Evolutionary conservation across 176 grass and related monocot genomes (phyloP), one percentile per base, ranked within the genome.

Genomic region (Alopecurus myosuroides): DNA sequence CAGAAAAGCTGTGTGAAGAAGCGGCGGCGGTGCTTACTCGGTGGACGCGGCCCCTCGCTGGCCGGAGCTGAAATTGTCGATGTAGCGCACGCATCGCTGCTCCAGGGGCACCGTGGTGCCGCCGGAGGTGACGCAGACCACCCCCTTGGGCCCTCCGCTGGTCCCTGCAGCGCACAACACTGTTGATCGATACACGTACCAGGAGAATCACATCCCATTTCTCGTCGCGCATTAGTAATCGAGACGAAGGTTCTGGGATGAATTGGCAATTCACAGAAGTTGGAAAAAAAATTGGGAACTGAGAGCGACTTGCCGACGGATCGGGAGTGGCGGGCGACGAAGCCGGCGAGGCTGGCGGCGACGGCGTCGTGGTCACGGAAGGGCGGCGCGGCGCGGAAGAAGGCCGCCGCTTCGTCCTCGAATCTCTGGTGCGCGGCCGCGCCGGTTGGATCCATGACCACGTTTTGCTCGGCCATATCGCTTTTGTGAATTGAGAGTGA

Each of bases 81-180:
- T 95, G 79, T 93, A 98, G 7, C 92, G 90, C 49, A 98, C 95
- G 71, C 95, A 98, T 25, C 95, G 82, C 70, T 95, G 92, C 90
- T 98, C 92, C 56, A 98, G 85, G 10, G 95, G 95, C 78, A 98
- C 93, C 34, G 95, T 98, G 9, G 95, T 98, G 55, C 95, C 95
- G 64, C 95, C 95, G 60, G 91, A 98, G 74, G 92, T 98, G 76
- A 98, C 60, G 51, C 95, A 98, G 17, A 95, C 87, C 57, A 98
- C 79, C 51, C 92, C 85, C 3, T 10, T 41, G 44, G 70, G 69
- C 33, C 68, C 25, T 44, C 34, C 77, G 20, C 87, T 12, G 67
- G 34, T 45, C 44, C 78, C 88, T 86, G 53, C 71, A 82, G 35
- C 81, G 68, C 25, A 28, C 25, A 49, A 1, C 73, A 18, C n/a